Evolutionary conservation across 2,329 filamentous ascomycete genomes (phyloP), one percentile per base, ranked within the genome.

Genomic region (Xylariaceae sp.): DNA sequence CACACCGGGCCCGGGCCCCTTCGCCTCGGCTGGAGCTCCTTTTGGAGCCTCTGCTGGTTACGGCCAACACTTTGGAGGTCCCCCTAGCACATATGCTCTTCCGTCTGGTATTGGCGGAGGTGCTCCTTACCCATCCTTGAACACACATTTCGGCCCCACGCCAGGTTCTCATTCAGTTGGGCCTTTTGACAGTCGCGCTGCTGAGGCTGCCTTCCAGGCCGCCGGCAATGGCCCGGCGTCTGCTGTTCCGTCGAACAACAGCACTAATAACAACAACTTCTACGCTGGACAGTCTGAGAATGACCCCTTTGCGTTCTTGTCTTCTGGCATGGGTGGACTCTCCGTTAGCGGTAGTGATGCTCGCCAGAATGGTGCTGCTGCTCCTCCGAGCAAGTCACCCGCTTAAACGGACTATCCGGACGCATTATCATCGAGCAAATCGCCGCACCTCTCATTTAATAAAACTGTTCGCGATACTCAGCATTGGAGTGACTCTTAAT

Each of bases 181-280:
- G 10, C 88, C 88, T 4, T 97, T 99, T 71, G 92, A 96, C 72
- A 95, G 92, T 78, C 90, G 92, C 64, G 89, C 91, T 63, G 91
- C 93, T 13, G 93, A 97, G 77, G 92, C 92, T 62, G 93, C 94
- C 30, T 99, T 99, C 80, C 90, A 90, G 72, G 90, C 89, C 47
- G 92, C 90, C 45, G 88, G 88, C 68, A 93, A 94, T 67, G 90
- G 89, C 58, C 88, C 88, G 17, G 86, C 87, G 13, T 90, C 89
- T 50, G 88, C 87, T 62, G 89, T 88, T 47, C 86, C 88, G 39
- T 86, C 88, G 18, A 63, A 63, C 53, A 61, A 56, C 52, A 59
- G 34, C 51, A 62, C 56, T 42, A 59, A 52, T 13, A 60, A 55
- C 48, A 90, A 89, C 76, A 89, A 88, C 69, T 85, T 85, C 71